phyloP scores from a whole-genome alignment of 2,329 filamentous ascomycete genomes.

The Fonsecaea pugnacius region DNA sequence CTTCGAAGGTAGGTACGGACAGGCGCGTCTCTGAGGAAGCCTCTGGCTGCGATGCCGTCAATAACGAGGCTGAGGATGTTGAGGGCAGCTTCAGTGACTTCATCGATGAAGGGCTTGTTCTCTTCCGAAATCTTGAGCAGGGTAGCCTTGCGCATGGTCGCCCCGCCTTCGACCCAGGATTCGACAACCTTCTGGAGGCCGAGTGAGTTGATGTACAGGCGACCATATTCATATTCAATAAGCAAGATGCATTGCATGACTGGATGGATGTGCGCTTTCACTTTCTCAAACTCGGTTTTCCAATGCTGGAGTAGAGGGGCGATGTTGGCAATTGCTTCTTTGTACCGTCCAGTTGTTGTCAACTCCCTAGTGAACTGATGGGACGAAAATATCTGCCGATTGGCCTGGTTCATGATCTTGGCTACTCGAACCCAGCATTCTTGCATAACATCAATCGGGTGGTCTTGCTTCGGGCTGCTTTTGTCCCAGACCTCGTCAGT shows the following conservation, averaged over 20 bases:
- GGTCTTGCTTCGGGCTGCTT: constrained; percentile 32
- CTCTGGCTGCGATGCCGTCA: constrained; percentile 61
- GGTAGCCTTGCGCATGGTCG: constrained; percentile 31
- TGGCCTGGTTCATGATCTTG: constrained; percentile 87
- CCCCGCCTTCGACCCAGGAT: constrained; percentile 36
- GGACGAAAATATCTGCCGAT: constrained; percentile 84
- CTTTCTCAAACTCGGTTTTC: constrained; percentile 80
- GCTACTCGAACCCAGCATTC: constrained; percentile 96
- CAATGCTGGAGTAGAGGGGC: constrained; percentile 77
- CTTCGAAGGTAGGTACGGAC: constrained; percentile 69
- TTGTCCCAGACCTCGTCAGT: constrained; percentile 36
- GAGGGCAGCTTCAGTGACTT: constrained; percentile 65
- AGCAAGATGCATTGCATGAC: constrained; percentile 73
- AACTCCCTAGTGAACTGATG: constrained; percentile 85
- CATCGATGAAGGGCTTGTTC: constrained; percentile 65
- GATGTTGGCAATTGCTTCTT: constrained; percentile 78
- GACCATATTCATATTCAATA: constrained; percentile 78
- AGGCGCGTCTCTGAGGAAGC: constrained; percentile 65
- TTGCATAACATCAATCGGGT: constrained; percentile 62
- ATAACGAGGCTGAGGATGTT: constrained; percentile 64
- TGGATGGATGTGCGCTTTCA: constrained; percentile 46
- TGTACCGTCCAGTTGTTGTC: constrained; percentile 84
- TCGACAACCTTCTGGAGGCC: constrained; percentile 94
- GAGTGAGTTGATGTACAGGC: constrained; percentile 86
- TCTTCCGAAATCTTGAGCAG: constrained; percentile 42